Percentiles rank a stretch among this genome's conserved stretches.
Conservation (phyloP, 2,329 filamentous ascomycete genomes). For the Volutella citrinella region DNA sequence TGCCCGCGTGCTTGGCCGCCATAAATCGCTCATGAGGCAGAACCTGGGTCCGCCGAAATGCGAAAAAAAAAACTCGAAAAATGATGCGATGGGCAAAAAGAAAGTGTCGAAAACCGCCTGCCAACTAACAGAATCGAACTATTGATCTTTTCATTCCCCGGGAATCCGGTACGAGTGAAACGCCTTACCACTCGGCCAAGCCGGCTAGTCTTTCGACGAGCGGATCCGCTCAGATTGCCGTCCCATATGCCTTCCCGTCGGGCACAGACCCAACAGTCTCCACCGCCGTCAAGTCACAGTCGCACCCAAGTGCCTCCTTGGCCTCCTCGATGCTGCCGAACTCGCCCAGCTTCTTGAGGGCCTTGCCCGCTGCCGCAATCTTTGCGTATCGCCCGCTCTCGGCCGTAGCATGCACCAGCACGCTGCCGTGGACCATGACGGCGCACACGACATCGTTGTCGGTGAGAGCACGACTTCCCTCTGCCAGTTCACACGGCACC, state of each 20-base stretch:
- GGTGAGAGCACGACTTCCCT: constrained; percentile 35
- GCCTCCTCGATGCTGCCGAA: constrained; percentile 60
- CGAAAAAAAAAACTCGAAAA: background rate
- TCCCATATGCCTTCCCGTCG: constrained; percentile 4
- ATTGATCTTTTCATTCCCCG: constrained; percentile 25
- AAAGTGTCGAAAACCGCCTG: constrained; percentile 1
- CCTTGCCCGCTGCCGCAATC: constrained; percentile 59
- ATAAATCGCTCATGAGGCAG: too few relatives aligned
- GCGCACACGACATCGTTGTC: constrained; percentile 62
- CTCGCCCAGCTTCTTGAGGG: constrained; percentile 45
- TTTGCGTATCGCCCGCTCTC: constrained; percentile 73
- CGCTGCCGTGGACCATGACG: constrained; percentile 70
- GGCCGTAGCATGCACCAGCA: constrained; percentile 60
- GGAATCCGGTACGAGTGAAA: constrained; percentile 26
- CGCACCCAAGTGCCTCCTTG: constrained; percentile 57
- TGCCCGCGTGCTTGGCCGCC: too few relatives aligned
- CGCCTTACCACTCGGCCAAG: constrained; percentile 26
- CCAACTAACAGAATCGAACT: constrained; percentile 24
- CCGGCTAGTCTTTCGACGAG: constrained; percentile 14
- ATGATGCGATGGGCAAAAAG: background rate
- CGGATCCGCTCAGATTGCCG: constrained; percentile 5
- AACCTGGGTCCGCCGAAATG: too few relatives aligned
- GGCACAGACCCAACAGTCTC: background rate
- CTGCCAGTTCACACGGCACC: constrained; percentile 38
- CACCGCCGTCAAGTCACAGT: constrained; percentile 44